phyloP scores from a whole-genome alignment of 129 eudicot species.

The Apium graveolens region DNA sequence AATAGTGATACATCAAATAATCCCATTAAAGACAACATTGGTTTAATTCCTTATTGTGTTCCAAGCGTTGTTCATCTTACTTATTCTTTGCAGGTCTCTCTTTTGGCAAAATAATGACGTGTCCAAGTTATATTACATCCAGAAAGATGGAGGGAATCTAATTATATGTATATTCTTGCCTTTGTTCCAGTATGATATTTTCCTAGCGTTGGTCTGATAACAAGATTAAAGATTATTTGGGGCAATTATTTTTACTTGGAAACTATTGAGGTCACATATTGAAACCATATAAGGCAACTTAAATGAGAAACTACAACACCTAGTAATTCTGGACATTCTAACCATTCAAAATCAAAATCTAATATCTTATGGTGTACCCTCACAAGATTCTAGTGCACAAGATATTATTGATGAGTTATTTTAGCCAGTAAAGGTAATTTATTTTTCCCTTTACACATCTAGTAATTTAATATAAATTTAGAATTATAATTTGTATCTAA shows the following conservation, averaged over 20 bases:
- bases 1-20: too few relatives aligned
- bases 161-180: background rate
- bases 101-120: too few relatives aligned
- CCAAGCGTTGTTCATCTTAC: too few relatives aligned
- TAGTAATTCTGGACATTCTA: slow-evolving; percentile 50
- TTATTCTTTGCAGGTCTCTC: too few relatives aligned
- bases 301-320: slow-evolving; percentile 50
- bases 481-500: background rate
- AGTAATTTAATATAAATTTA: slow-evolving; percentile 1
- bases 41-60: too few relatives aligned
- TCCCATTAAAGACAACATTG: too few relatives aligned
- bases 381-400: slow-evolving; percentile 63
- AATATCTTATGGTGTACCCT: slow-evolving; percentile 32
- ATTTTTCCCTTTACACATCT: background rate
- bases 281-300: slow-evolving; percentile 69
- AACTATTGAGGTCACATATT: slow-evolving; percentile 57
- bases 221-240: slow-evolving; percentile 70
- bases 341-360: slow-evolving; percentile 32
- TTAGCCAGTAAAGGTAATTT: slow-evolving; percentile 66
- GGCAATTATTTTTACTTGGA: slow-evolving; percentile 78
- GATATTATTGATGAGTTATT: slow-evolving; percentile 75
- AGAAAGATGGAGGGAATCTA: background rate
- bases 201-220: slow-evolving; percentile 12
- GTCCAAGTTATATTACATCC: background rate
- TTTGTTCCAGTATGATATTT: background rate